A percentile compares a stretch with the other conserved stretches of the same genome.
Evolutionary conservation across 2,329 filamentous ascomycete species (phyloP).

Genomic region (Lecanicillium sp.): DNA sequence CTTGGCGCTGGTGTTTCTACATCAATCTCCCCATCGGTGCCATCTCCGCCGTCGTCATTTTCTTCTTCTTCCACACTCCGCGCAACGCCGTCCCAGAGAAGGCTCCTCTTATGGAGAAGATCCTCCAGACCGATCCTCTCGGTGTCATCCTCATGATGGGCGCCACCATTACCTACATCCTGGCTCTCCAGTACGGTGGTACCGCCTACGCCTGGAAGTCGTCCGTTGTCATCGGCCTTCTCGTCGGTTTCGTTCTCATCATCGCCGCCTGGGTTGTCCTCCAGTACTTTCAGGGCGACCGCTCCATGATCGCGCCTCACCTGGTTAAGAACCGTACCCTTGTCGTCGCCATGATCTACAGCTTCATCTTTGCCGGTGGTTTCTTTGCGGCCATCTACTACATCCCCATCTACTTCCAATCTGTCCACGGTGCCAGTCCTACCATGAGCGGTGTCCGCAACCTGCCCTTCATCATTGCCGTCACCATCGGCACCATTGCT

Average conservation of each 20-base stretch:
- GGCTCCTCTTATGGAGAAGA: conserved; percentile 31
- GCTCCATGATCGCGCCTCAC: conserved; percentile 32
- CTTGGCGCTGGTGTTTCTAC: conserved; percentile 27
- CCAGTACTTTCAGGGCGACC: conserved; percentile 34
- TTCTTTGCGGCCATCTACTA: conserved; percentile 36
- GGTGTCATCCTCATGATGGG: conserved; percentile 36
- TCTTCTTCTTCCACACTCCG: conserved; percentile 33
- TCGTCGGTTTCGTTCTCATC: conserved; percentile 28
- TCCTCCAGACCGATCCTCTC: conserved; percentile 37
- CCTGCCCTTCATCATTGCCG: conserved; percentile 34
- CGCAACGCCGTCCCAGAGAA: conserved; percentile 26
- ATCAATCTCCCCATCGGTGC: conserved; percentile 28
- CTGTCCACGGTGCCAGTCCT: conserved; percentile 29
- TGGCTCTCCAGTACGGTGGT: conserved; percentile 39
- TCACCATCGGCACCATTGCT: conserved; percentile 35
- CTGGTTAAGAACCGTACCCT: conserved; percentile 29
- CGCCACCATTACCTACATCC: conserved; percentile 32
- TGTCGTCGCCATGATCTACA: conserved; percentile 26
- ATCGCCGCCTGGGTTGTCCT: conserved; percentile 26
- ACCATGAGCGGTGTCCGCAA: conserved; percentile 33
- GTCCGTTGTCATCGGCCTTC: conserved; percentile 29
- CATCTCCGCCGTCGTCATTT: conserved; percentile 22
- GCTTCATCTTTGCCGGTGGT: conserved; percentile 32
- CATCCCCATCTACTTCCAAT: conserved; percentile 34
- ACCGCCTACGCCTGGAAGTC: conserved; percentile 32